phyloP scores from a whole-genome alignment of 805 yeast species.

The Nakazawaea anatomiae region DNA sequence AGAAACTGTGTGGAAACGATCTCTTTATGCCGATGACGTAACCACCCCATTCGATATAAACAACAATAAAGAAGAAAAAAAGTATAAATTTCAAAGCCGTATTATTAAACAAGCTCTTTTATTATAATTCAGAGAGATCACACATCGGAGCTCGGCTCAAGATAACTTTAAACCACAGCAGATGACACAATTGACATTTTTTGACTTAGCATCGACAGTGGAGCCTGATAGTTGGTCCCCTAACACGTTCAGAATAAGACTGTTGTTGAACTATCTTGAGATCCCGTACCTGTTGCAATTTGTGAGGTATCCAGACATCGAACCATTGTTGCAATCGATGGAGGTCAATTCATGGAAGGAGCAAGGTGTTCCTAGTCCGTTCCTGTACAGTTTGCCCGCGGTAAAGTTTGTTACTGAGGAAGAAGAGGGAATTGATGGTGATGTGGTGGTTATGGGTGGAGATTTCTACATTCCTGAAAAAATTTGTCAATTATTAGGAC shows the following conservation, averaged over 20 bases:
- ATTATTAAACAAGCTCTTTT: background rate
- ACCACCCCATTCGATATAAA: too few species aligned
- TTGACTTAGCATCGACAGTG: background rate
- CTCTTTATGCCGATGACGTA: too few species aligned
- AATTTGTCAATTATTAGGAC: background rate
- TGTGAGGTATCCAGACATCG: background rate
- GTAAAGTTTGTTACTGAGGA: background rate
- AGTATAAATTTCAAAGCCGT: background rate
- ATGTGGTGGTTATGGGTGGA: slow-evolving; percentile 1
- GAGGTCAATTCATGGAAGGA: slow-evolving; percentile 2
- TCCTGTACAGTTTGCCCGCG: background rate
- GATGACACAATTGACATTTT: background rate
- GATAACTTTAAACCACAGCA: background rate
- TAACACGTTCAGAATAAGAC: background rate
- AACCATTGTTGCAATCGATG: background rate
- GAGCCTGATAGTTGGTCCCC: background rate
- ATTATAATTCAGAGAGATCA: background rate
- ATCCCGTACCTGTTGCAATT: background rate
- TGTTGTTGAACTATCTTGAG: background rate
- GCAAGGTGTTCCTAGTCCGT: background rate
- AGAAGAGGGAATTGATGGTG: background rate
- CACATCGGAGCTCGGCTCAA: background rate
- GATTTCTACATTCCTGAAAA: background rate
- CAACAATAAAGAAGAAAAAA: too few species aligned
- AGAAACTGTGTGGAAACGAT: too few species aligned